Evolutionary conservation across 108 stramenopile species (phyloP).

Genomic region (Mediolabrus comicus): DNA sequence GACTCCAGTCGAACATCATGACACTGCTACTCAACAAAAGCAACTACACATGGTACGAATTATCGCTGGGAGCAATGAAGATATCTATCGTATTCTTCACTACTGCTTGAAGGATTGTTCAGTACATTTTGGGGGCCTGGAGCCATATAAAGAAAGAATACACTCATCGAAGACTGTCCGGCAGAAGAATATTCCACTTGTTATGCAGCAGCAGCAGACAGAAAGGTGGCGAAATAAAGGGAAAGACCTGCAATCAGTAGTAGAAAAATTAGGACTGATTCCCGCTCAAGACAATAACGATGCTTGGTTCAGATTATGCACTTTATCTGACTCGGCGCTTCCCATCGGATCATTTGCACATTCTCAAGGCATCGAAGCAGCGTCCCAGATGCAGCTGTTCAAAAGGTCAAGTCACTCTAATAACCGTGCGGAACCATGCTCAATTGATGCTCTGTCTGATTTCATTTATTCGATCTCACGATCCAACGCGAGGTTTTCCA

Average conservation of each 20-base stretch:
- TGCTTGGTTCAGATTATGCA: conserved; percentile 38
- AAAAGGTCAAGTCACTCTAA: conserved; percentile 1
- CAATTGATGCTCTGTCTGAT: conserved; percentile 23
- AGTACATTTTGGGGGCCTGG: conserved; percentile 29
- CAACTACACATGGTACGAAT: conserved; percentile 32
- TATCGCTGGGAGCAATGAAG: conserved; percentile 38
- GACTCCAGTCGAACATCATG: conserved; percentile 16
- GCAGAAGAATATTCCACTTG: background rate
- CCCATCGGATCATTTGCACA: conserved; percentile 88
- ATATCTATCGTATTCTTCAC: conserved; percentile 41
- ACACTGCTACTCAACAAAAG: background rate
- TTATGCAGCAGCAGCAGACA: background rate
- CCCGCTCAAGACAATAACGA: background rate
- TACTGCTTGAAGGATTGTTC: conserved; percentile 36
- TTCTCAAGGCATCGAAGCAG: conserved; percentile 81
- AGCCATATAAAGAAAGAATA: conserved; percentile 43
- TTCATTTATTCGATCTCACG: conserved; percentile 66
- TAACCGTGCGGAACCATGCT: conserved; percentile 14
- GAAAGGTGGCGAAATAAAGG: background rate
- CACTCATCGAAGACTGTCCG: conserved; percentile 34
- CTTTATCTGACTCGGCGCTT: conserved; percentile 71
- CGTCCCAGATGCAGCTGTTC: conserved; percentile 69
- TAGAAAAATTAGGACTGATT: background rate
- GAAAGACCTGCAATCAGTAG: background rate
- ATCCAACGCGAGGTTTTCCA: conserved; percentile 55